Conservation (phyloP, 768 basidiomycete species). For the Epithele typhae region DNA sequence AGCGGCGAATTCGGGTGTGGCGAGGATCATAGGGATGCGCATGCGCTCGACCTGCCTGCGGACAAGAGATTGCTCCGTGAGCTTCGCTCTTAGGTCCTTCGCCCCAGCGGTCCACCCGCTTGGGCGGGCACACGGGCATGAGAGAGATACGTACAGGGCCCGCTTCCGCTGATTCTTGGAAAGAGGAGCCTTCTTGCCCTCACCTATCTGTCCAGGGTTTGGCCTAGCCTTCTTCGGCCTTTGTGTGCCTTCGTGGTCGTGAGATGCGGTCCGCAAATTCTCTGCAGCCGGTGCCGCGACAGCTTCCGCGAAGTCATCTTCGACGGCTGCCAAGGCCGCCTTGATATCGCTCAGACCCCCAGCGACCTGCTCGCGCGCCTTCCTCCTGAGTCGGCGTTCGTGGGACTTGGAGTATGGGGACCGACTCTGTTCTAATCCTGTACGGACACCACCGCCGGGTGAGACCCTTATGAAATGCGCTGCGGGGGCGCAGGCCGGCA, state of each 20-base stretch:
- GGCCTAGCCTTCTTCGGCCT: constrained; percentile 20
- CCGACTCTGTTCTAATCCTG: constrained; percentile 46
- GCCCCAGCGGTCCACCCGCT: no score
- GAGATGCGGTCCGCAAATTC: no score
- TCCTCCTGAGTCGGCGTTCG: constrained; percentile 63
- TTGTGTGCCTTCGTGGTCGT: no score
- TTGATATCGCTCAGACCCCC: constrained; percentile 34
- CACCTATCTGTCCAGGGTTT: constrained; percentile 57
- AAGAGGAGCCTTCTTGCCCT: constrained; percentile 55
- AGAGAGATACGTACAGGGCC: constrained; percentile 51
- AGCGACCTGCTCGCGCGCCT: constrained; percentile 43
- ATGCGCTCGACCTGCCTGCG: constrained; percentile 61
- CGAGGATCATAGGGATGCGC: constrained; percentile 65
- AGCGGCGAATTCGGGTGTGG: constrained; percentile 57
- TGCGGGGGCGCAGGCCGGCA: no score
- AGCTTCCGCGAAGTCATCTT: constrained; percentile 28
- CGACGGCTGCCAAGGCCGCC: constrained; percentile 51
- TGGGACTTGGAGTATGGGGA: constrained; percentile 72
- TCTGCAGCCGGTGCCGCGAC: no score
- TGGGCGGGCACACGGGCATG: no score
- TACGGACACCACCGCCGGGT: no score
- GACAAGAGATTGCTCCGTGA: constrained; percentile 2
- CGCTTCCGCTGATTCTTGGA: constrained; percentile 62
- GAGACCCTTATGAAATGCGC: no score
- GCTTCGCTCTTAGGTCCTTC: no score